A percentile compares a stretch with the other conserved stretches of the same genome.
Evolutionary conservation across 352 stramenopile species (phyloP).

Genomic region (Pythium apleroticum): DNA sequence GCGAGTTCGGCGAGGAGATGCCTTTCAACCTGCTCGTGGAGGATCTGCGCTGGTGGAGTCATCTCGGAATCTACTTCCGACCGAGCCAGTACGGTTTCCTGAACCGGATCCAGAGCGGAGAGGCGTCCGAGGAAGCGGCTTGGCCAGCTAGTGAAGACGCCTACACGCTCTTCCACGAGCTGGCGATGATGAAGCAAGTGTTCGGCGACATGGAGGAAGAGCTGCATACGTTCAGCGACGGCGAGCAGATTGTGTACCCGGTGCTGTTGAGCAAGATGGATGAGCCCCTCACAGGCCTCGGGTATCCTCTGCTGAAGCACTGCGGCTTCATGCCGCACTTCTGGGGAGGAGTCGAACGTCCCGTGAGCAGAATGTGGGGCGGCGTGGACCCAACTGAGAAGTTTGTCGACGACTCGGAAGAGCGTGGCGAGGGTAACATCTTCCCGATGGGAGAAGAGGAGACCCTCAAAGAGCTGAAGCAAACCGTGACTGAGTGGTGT

Average conservation of each 20-base stretch:
- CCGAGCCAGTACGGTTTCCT: not conserved
- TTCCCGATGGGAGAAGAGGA: not conserved
- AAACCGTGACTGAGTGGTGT: not conserved
- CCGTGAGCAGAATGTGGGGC: not conserved
- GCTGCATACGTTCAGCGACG: not conserved
- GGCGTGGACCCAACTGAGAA: not conserved
- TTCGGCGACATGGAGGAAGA: not conserved
- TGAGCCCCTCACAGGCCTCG: not conserved
- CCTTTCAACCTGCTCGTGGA: not conserved
- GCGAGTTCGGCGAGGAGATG: not conserved
- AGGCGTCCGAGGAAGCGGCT: not conserved
- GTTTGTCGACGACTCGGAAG: not conserved
- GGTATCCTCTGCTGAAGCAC: not conserved
- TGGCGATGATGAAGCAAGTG: conserved; percentile 9
- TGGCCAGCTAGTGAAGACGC: not conserved
- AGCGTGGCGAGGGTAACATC: not conserved
- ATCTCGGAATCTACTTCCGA: not conserved
- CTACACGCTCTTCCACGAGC: conserved; percentile 1
- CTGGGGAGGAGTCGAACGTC: not conserved
- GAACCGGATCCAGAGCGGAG: not conserved
- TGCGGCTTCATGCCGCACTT: not conserved
- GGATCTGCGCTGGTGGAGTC: not conserved
- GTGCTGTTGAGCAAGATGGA: conserved; percentile 5
- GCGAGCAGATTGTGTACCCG: not conserved
- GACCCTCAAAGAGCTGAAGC: not conserved